Conservation (phyloP, 2,329 filamentous ascomycete genomes). For the Clathrospora elynae region DNA sequence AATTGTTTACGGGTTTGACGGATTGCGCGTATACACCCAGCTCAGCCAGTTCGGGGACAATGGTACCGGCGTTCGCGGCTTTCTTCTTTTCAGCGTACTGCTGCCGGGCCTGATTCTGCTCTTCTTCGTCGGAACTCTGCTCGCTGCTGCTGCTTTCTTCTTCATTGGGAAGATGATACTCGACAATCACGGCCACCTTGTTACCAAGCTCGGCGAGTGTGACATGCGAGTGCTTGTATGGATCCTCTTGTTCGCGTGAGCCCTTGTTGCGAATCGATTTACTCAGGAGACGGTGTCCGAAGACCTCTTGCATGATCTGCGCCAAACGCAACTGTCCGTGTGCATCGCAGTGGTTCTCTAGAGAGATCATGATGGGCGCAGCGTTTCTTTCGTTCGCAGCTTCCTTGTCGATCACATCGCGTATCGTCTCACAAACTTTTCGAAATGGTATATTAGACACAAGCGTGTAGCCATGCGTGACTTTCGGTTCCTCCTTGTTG, state of each 20-base stretch:
- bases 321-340: constrained; percentile 66
- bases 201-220: constrained; percentile 63
- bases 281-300: constrained; percentile 64
- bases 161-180: constrained; percentile 66
- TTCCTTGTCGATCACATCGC: constrained; percentile 66
- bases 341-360: constrained; percentile 69
- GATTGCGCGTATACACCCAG: constrained; percentile 73
- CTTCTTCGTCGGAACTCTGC: constrained; percentile 47
- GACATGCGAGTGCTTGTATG: constrained; percentile 57
- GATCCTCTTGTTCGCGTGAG: constrained; percentile 59
- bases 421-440: constrained; percentile 67
- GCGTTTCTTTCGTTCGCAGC: constrained; percentile 53
- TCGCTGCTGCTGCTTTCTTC: constrained; percentile 47
- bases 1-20: constrained; percentile 68
- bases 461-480: constrained; percentile 72
- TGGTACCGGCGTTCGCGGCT: constrained; percentile 53
- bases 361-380: constrained; percentile 66
- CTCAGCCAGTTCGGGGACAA: constrained; percentile 68
- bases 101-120: constrained; percentile 57
- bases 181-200: constrained; percentile 70
- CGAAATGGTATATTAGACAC: constrained; percentile 70
- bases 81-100: constrained; percentile 62
- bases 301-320: constrained; percentile 68
- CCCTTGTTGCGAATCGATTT: constrained; percentile 63
- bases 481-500: constrained; percentile 67